A percentile compares a stretch with the other conserved stretches of the same genome.
phyloP scores from a whole-genome alignment of 352 stramenopile genomes.

The Phytophthora colocasiae region DNA sequence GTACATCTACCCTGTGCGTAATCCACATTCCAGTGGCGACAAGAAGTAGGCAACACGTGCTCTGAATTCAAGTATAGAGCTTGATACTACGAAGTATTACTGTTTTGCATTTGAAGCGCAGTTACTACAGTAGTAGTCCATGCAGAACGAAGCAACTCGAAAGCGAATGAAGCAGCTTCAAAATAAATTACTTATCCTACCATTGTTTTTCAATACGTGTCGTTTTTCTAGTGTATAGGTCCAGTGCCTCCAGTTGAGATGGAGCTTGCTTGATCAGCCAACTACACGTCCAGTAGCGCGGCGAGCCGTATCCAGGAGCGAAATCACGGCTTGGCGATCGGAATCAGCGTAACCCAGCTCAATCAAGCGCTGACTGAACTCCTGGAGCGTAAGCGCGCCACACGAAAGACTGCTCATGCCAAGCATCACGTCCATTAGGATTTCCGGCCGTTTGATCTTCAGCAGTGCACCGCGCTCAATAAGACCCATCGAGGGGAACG shows the following conservation, averaged over 20 bases:
- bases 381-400: conserved; percentile 58
- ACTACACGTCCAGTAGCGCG: conserved; percentile 28
- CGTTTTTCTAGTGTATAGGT: conserved; percentile 37
- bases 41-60: conserved; percentile 29
- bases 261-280: conserved; percentile 4
- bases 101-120: conserved; percentile 11
- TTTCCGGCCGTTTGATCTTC: conserved; percentile 65
- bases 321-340: conserved; percentile 63
- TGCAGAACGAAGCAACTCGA: neutral
- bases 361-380: conserved; percentile 63
- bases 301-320: conserved; percentile 61
- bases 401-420: conserved; percentile 79
- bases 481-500: conserved; percentile 76
- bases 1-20: conserved; percentile 55
- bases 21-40: conserved; percentile 12
- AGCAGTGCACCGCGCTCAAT: conserved; percentile 70
- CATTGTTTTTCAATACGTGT: conserved; percentile 28
- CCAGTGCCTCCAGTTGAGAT: conserved; percentile 3
- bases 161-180: conserved; percentile 36
- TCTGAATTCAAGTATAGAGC: conserved; percentile 15
- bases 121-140: neutral
- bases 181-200: conserved; percentile 56
- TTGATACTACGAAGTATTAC: too few species aligned
- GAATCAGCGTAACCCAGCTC: conserved; percentile 69
- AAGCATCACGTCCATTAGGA: conserved; percentile 85